Conservation (phyloP, 73 alveolate species). For the Tetrahymena borealis region DNA sequence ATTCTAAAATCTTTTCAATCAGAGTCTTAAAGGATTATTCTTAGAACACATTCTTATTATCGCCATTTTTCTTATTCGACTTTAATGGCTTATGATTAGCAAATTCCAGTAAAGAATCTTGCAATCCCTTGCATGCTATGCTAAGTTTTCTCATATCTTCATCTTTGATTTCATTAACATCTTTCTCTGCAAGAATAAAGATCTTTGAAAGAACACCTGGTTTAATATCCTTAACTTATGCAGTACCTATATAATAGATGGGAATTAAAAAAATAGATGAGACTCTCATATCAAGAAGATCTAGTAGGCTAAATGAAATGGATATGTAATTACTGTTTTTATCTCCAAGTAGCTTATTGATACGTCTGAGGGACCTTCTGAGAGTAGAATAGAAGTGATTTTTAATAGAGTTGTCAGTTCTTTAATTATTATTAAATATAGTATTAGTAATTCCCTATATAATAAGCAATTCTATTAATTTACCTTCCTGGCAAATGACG, state of each 20-base stretch:
- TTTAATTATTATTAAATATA: too few species aligned
- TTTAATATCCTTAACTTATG: constrained; percentile 35
- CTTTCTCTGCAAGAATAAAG: constrained; percentile 35
- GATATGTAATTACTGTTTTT: constrained; percentile 25
- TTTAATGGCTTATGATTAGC: constrained; percentile 22
- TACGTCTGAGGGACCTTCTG: constrained; percentile 49
- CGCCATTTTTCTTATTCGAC: not conserved
- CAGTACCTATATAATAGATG: constrained; percentile 33
- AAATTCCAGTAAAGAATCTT: constrained; percentile 37
- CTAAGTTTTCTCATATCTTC: constrained; percentile 39
- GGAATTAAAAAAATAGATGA: not conserved
- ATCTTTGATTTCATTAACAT: constrained; percentile 31
- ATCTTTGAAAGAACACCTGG: constrained; percentile 46
- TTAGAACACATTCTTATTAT: not conserved
- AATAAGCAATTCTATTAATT: too few species aligned
- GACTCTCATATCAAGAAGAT: not conserved
- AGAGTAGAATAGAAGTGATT: constrained; percentile 75
- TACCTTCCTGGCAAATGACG: constrained; percentile 31
- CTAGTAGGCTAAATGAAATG: not conserved
- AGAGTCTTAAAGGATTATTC: constrained; percentile 20
- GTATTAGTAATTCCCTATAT: too few species aligned
- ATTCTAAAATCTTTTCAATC: constrained; percentile 41
- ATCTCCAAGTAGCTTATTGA: constrained; percentile 38
- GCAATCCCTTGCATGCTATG: constrained; percentile 34
- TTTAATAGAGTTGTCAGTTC: constrained; percentile 71